Base-by-base conservation (phyloP, 2,329 filamentous ascomycete genomes). In the Clonostachys rosea region DNA sequence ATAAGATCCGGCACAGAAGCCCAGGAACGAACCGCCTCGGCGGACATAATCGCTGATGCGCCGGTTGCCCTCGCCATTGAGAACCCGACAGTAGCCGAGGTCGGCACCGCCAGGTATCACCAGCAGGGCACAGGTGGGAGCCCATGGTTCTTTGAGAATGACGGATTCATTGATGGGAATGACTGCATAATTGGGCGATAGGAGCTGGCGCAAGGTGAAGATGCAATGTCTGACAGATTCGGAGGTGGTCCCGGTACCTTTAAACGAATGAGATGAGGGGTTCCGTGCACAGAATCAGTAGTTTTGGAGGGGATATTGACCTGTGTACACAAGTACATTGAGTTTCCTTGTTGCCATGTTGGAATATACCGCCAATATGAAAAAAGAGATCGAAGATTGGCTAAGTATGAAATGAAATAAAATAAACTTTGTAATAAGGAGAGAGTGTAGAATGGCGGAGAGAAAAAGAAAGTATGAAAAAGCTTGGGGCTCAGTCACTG, bases 41-140 rank as follows among this genome's bases (percentile, higher is more conserved):
- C 90, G 87, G 44, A 99, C 89, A 59, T 87, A 99, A 55, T 92
- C 86, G 47, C 78, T 74, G 64, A 99, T 96, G 54, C 81, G 79
- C 35, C 86, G 79, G 65, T 97, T 99, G 2, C 92, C 94, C 45
- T 83, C 76, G 35, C 94, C 94, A 63, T 97, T 94, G 52, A 99
- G 78, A 3, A 83, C 84, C 30, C 87, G 84, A 65, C 91, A 95
- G 66, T 96, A 99, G 44, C 87, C 89, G 45, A 95, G 75, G 61
- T 99, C 94, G n/a, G 89, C 92, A 34, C 94, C 94, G 18, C 94
- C 94, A 2, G 94, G 94, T 45, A 99, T 83, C 3, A 97, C 91
- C 7, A 99, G 78, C 10, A 97, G 78, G 1, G 91, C 90, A 63
- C 92, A 97, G 3, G 89, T 87, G 4, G 86, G 73, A 2, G 83